A percentile compares a stretch with the other conserved stretches of the same genome.
These are phyloP conservation scores for Sclerotinia glacialis DNA, from an alignment of 2,329 filamentous ascomycete species.

Conservation along the genomic window DNA sequence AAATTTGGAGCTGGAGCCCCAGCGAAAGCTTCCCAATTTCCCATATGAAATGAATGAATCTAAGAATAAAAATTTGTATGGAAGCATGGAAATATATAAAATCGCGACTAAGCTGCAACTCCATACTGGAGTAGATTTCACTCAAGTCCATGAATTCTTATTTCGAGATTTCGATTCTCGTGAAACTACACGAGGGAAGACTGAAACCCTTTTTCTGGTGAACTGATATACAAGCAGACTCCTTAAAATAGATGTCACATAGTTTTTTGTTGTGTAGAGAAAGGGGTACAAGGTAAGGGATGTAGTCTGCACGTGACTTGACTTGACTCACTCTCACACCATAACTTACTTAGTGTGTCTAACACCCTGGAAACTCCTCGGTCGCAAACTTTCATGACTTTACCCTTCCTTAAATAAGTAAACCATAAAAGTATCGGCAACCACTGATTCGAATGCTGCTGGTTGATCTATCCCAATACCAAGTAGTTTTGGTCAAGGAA, in stretches of 20 bases:
- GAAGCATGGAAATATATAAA: neutral
- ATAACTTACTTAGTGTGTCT: neutral
- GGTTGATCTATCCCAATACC: too few relatives aligned
- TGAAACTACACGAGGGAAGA: neutral
- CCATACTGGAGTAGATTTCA: neutral
- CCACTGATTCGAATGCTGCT: neutral
- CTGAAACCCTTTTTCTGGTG: neutral
- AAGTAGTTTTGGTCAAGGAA: neutral
- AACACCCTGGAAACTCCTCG: neutral
- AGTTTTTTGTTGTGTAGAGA: neutral
- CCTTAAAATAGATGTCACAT: neutral
- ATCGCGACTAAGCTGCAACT: neutral
- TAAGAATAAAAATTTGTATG: neutral
- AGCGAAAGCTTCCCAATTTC: neutral
- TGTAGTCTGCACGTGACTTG: neutral
- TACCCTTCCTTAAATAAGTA: neutral
- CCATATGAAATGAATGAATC: neutral
- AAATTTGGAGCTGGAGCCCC: neutral
- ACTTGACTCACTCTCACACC: neutral
- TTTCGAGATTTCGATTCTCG: neutral
- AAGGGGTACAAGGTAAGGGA: neutral
- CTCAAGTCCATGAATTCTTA: neutral
- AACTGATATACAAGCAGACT: neutral
- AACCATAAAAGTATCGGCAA: neutral
- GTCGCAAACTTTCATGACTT: neutral